Evolutionary conservation across 139 green algal species (phyloP), one percentile per base, ranked within the genome.

Genomic region (Pleodorina starrii): DNA sequence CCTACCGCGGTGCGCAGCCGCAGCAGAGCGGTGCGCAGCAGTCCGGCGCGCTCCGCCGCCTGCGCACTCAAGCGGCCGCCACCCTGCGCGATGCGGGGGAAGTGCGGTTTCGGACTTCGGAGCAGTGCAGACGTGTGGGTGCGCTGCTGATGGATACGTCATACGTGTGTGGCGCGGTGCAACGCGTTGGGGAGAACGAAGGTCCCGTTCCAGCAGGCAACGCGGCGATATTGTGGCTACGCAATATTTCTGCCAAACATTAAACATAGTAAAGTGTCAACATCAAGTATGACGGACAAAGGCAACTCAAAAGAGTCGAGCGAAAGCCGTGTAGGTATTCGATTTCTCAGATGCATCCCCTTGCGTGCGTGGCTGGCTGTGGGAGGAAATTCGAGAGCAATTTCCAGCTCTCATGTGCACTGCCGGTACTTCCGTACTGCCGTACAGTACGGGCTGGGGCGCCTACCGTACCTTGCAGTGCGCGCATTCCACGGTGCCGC

Each of bases 391-490:
- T 66, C 29, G 25, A 12, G 21, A 66, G 5, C 54, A 25, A 21
- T 25, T 12, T 12, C n/a, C n/a, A n/a, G n/a, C n/a, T n/a, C n/a
- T n/a, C n/a, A n/a, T n/a, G n/a, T n/a, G n/a, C n/a, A n/a, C n/a
- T n/a, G n/a, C n/a, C n/a, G n/a, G n/a, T n/a, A n/a, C n/a, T n/a
- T n/a, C n/a, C n/a, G n/a, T n/a, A n/a, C n/a, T n/a, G n/a, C n/a
- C n/a, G n/a, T n/a, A n/a, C n/a, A n/a, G n/a, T 66, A 66, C 21
- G 54, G 63, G 21, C 63, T 73, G 27, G n/a, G 63, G 16, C 63
- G 35, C 35, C 25, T 19, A 40, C 7, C 29, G 0, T 38, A 86
- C 81, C 81, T 87, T 87, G 60, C 81, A 87, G 42, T 87, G 81
- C 0, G 43, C n/a, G 81, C 81, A 87, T 4, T 25, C 42, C 42